Conservation (phyloP, 768 basidiomycete species). For the Hypholoma sublateritium region DNA sequence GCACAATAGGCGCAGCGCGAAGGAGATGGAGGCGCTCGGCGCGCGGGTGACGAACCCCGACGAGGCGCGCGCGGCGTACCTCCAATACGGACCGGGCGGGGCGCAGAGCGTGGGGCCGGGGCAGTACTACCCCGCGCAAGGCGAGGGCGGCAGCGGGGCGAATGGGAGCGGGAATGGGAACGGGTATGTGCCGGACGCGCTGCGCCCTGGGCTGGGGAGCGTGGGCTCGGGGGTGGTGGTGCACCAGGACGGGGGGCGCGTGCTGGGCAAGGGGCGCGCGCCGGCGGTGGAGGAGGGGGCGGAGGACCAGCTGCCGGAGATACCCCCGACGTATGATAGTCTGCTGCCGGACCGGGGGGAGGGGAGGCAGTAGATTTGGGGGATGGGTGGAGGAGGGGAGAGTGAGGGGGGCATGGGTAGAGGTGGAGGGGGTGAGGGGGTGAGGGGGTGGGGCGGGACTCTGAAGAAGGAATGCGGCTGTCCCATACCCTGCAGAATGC, state of each 20-base stretch:
- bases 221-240: slow-evolving; percentile 22
- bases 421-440: too few relatives aligned
- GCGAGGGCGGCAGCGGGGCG: neutral
- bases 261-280: slow-evolving; percentile 14
- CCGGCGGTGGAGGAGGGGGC: slow-evolving; percentile 13
- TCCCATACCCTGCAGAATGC: too few relatives aligned
- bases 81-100: slow-evolving; percentile 17
- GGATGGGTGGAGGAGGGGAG: neutral
- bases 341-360: slow-evolving; percentile 6
- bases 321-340: slow-evolving; percentile 33
- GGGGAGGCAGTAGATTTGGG: neutral
- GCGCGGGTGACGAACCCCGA: slow-evolving; percentile 16
- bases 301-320: slow-evolving; percentile 20
- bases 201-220: neutral
- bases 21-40: slow-evolving; percentile 27
- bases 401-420: neutral
- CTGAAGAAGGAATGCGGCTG: too few relatives aligned
- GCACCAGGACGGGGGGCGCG: slow-evolving; percentile 27
- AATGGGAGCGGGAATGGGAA: neutral
- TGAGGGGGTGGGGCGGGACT: too few relatives aligned
- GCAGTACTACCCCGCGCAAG: neutral
- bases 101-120: too few relatives aligned
- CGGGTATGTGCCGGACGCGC: slow-evolving; percentile 2
- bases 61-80: slow-evolving; percentile 12
- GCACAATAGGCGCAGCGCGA: slow-evolving; percentile 19